Conservation (phyloP, 2,329 filamentous ascomycete species). For the Chrysoporthe deuterocubensis region DNA sequence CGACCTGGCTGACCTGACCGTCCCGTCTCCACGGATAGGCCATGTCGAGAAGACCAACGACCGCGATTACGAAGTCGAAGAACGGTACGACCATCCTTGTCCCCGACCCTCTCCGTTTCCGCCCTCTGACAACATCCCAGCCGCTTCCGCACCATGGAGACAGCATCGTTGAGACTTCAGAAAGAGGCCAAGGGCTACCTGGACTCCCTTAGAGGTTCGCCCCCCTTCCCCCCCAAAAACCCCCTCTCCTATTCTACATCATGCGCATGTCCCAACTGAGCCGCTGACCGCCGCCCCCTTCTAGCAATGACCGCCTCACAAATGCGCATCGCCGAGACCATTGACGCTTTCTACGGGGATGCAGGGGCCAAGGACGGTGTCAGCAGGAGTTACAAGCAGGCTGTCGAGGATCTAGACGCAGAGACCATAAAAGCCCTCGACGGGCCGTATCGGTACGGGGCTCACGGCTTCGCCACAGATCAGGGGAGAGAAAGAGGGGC, state of each 20-base stretch:
- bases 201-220: conserved; percentile 84
- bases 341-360: conserved; percentile 98
- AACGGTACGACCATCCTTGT: conserved; percentile 60
- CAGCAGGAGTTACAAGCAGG: conserved; percentile 96
- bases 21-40: conserved; percentile 50
- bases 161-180: conserved; percentile 86
- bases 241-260: neutral
- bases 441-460: conserved; percentile 79
- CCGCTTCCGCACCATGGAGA: conserved; percentile 96
- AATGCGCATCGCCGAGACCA: conserved; percentile 99
- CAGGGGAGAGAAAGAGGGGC: neutral
- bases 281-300: neutral
- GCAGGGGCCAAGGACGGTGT: conserved; percentile 93
- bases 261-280: neutral
- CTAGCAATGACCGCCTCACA: conserved; percentile 97
- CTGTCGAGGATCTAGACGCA: conserved; percentile 94
- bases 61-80: conserved; percentile 97
- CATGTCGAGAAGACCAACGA: conserved; percentile 99
- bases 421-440: conserved; percentile 99
- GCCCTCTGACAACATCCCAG: conserved; percentile 47
- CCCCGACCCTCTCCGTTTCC: neutral
- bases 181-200: conserved; percentile 98
- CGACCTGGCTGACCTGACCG: neutral
- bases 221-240: neutral
- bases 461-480: neutral